Percentiles rank a stretch among this genome's conserved stretches.
These are phyloP conservation scores for Cladosporium sp. DNA, from an alignment of 2,329 filamentous ascomycete species.

Conservation along the genomic window DNA sequence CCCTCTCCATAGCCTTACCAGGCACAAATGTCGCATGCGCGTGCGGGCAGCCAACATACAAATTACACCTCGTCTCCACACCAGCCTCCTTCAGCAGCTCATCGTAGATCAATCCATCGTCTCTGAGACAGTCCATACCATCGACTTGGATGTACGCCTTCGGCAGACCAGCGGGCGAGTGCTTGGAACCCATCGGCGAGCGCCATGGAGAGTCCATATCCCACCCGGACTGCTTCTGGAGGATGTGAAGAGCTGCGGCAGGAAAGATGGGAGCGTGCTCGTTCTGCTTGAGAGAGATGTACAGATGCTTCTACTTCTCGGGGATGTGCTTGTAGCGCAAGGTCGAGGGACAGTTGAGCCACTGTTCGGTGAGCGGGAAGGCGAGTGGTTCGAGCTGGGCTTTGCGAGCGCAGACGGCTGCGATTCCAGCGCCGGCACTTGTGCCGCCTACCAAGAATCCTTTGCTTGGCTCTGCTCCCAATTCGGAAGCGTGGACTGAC, in stretches of 20 bases:
- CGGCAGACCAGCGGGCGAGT: slow-evolving; percentile 32
- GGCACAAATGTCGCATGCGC: slow-evolving; percentile 35
- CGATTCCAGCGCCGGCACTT: slow-evolving; percentile 44
- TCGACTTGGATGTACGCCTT: slow-evolving; percentile 49
- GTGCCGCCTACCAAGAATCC: slow-evolving; percentile 50
- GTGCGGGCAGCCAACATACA: slow-evolving; percentile 43
- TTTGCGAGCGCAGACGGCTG: slow-evolving; percentile 37
- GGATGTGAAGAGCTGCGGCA: slow-evolving; percentile 23
- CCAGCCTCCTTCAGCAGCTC: slow-evolving; percentile 42
- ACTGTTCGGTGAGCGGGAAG: slow-evolving; percentile 45
- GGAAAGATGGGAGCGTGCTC: slow-evolving; percentile 28
- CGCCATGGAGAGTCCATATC: slow-evolving; percentile 17
- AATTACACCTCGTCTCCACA: slow-evolving; percentile 42
- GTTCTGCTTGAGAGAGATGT: slow-evolving; percentile 41
- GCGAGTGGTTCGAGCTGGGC: slow-evolving; percentile 39
- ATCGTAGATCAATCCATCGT: slow-evolving; percentile 53
- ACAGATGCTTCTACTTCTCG: slow-evolving; percentile 38
- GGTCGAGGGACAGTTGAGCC: slow-evolving; percentile 41
- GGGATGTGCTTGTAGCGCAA: slow-evolving; percentile 31
- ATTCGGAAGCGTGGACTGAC: slow-evolving; percentile 33
- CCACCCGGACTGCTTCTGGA: not conserved
- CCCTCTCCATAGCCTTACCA: slow-evolving; percentile 26
- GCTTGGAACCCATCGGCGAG: slow-evolving; percentile 30
- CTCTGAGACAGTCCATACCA: slow-evolving; percentile 49
- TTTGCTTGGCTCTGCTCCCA: slow-evolving; percentile 40